Evolutionary conservation across 2,329 filamentous ascomycete genomes (phyloP).

Genomic region (Nemania diffusa): DNA sequence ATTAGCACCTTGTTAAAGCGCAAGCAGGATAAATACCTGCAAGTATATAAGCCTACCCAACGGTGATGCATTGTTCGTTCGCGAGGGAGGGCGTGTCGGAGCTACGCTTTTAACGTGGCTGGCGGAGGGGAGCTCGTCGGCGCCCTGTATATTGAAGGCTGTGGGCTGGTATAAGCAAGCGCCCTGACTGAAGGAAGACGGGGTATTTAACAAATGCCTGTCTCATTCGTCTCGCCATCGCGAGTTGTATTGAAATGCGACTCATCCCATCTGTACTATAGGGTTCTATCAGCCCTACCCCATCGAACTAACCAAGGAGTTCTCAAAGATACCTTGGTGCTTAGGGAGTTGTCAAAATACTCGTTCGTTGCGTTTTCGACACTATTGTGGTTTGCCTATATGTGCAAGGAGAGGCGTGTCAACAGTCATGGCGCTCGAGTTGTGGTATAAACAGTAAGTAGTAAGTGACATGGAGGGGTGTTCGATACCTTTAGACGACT

Average conservation of each 20-base stretch:
- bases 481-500: constrained; percentile 44
- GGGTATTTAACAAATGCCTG: constrained; percentile 57
- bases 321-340: constrained; percentile 51
- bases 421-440: constrained; percentile 16
- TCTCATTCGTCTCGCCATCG: constrained; percentile 58
- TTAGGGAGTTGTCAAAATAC: constrained; percentile 60
- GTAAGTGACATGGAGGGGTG: not conserved
- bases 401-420: constrained; percentile 7
- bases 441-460: constrained; percentile 8
- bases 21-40: constrained; percentile 52
- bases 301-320: not conserved
- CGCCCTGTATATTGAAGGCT: constrained; percentile 68
- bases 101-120: constrained; percentile 57
- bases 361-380: constrained; percentile 62
- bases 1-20: constrained; percentile 42
- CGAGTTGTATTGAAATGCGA: constrained; percentile 62
- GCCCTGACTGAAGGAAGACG: not conserved
- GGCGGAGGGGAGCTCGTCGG: constrained; percentile 56
- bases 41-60: constrained; percentile 63
- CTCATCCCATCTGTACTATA: constrained; percentile 67
- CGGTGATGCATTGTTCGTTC: constrained; percentile 67
- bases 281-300: constrained; percentile 32
- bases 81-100: constrained; percentile 71
- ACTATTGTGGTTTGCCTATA: constrained; percentile 58
- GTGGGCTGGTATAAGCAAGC: constrained; percentile 32